Conservation (phyloP, 2,329 filamentous ascomycete genomes). For the Phymatotrichopsis omnivora region DNA sequence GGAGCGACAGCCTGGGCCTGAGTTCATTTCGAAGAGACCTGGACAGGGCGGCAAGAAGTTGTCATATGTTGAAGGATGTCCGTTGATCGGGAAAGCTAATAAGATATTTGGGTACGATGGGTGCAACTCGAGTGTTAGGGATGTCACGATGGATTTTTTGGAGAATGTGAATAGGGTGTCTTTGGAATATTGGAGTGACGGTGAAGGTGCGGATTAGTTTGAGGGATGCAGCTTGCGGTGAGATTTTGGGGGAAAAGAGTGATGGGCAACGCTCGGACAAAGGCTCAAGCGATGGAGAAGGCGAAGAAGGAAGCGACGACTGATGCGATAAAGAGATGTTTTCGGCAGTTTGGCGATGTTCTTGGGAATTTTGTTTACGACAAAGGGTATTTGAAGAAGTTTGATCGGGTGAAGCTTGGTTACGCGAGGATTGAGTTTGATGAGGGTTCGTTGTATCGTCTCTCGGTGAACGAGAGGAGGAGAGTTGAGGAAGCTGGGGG, state of each 20-base stretch:
- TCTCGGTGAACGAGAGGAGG: too few species aligned
- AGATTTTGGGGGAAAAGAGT: conserved; percentile 74
- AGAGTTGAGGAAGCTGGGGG: too few species aligned
- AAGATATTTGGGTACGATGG: conserved; percentile 96
- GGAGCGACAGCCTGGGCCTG: conserved; percentile 87
- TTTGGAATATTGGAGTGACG: conserved; percentile 76
- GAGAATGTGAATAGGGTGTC: too few species aligned
- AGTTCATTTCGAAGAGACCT: conserved; percentile 81
- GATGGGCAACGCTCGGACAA: conserved; percentile 91
- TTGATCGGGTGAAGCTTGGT: too few species aligned
- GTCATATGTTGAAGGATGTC: conserved; percentile 91
- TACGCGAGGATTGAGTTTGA: too few species aligned
- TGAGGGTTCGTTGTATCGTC: too few species aligned
- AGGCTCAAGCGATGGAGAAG: conserved; percentile 94
- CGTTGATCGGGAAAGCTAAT: conserved; percentile 89
- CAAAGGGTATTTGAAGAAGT: conserved; percentile 82
- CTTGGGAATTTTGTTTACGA: conserved; percentile 98
- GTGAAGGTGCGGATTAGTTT: conserved; percentile 86
- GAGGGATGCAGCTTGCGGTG: conserved; percentile 89
- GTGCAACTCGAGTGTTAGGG: conserved; percentile 94
- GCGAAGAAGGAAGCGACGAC: conserved; percentile 98
- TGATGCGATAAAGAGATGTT: conserved; percentile 77
- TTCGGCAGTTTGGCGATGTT: conserved; percentile 90
- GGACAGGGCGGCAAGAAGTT: conserved; percentile 78
- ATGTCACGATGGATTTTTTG: too few species aligned